Conservation (phyloP, 164 flowering plant species). For the Annona cherimola region DNA sequence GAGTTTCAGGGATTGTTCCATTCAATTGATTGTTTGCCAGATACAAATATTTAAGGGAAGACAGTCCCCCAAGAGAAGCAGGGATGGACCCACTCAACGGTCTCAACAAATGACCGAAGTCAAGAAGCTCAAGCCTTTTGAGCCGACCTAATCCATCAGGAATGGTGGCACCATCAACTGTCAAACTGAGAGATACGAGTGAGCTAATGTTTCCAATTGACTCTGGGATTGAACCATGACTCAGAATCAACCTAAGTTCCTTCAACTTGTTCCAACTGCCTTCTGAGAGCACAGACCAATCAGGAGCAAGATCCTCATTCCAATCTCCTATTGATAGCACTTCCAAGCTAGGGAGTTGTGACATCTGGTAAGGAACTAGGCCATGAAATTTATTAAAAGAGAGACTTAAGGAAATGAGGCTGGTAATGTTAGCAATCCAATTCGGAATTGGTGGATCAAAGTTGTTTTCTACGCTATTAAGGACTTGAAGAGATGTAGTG, state of each 20-base stretch:
- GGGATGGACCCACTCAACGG: not conserved
- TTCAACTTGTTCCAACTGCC: not conserved
- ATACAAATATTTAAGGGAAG: not conserved
- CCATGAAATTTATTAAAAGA: not conserved
- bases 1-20: not conserved
- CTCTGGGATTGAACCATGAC: too few relatives aligned
- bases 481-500: not conserved
- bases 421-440: not conserved
- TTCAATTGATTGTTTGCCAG: not conserved
- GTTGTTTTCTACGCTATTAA: not conserved
- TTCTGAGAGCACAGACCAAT: too few relatives aligned
- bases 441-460: not conserved
- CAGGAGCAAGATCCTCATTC: too few relatives aligned
- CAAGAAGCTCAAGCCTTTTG: not conserved
- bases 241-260: not conserved
- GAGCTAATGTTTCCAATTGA: too few relatives aligned
- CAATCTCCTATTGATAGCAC: too few relatives aligned
- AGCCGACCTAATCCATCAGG: not conserved
- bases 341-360: too few relatives aligned
- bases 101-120: not conserved
- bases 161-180: too few relatives aligned
- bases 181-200: too few relatives aligned
- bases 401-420: not conserved
- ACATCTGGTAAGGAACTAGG: not conserved
- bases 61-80: not conserved